Base-by-base conservation (phyloP, 495 filamentous ascomycete species). In the Penicillium atrosanguineum region DNA sequence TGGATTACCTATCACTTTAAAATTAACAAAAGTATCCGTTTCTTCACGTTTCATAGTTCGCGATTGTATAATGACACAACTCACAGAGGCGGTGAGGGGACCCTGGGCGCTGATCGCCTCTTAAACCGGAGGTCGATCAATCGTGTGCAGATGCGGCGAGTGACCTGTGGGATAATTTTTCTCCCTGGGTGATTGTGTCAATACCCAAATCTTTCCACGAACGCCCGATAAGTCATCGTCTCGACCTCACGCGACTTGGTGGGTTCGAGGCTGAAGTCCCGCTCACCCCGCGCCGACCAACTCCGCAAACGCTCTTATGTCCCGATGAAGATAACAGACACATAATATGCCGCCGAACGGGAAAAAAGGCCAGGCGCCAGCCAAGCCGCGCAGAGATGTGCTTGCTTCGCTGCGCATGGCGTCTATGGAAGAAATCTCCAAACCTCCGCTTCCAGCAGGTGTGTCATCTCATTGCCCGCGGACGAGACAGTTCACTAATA, bases 381-480 rank as follows among this genome's bases (percentile, higher is more conserved):
- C 69, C 49, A 65, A 69, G 48, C 74, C 80, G 28, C 71, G 75
- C 65, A 74, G 76, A 61, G 71, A 86, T 72, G 84, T 93, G 57
- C 70, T 95, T 60, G 81, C 83, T 18, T 85, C 89, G 4, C 74
- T 96, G 48, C 86, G 85, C 59, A 79, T 77, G 75, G 84, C 84
- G 26, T 87, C 89, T 46, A 81, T 87, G 73, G 89, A 94, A 71
- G 73, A 88, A 56, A 81, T 88, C 40, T 76, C 81, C 38, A 89
- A 89, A 69, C 82, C 90, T 20, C 76, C 85, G 15, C 78, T 96
- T 21, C 91, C 91, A 50, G 90, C 90, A 61, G 89, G 89, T 91
- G 80, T 44, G 77, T 56, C 18, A 31, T 39, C 19, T 21, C 23
- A 12, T 21, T 1, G 34, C 41, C 7, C 7, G 19, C 21, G 50